Evolutionary conservation across 179 eudicot genomes (phyloP), one percentile per base, ranked within the genome.

Genomic region (Drosera spatulata): DNA sequence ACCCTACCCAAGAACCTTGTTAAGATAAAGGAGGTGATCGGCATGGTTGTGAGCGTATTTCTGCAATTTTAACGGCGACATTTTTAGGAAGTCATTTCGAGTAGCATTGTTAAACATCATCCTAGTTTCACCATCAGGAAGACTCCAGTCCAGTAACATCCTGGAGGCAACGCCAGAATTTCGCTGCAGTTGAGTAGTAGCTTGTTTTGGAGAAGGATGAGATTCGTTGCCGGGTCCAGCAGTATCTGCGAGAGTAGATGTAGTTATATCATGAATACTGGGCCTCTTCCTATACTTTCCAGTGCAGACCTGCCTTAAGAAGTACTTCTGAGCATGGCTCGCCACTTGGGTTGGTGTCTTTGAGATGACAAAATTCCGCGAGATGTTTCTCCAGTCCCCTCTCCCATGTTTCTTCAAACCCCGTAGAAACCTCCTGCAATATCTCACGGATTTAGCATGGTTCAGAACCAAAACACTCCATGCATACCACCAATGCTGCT

Each of bases 241-340:
- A 14, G 57, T 6, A 41, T 69, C 63, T 2, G 70, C 56, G 39
- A 79, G 61, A 68, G 73, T 75, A 45, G 77, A 71, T 3, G 85
- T 83, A 0, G 88, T 86, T 49, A 86, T 86, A 58, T 86, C 88
- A 37, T 86, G 94, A 60, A 86, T 86, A 77, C 94, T 86, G 7
- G 94, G 84, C 51, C 94, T 61, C 50, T 84, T 71, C 71, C 79
- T 86, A 60, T 83, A 88, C 64, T 86, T 86, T 10, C 80, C 86
- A 10, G 77, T 81, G 0, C 83, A 71, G 53, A 53, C 68, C 57
- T 86, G 95, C 80, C 95, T 77, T 9, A 78, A 65, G 70, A 84
- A 86, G 75, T 81, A 86, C 71, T 86, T 86, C 69, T 86, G 95
- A 58, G 95, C 95, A 73, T 86, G 95, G 70, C 95, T 86, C 42